Evolutionary conservation across 208 protist genomes (phyloP).

Genomic region (Phytomonas francai): DNA sequence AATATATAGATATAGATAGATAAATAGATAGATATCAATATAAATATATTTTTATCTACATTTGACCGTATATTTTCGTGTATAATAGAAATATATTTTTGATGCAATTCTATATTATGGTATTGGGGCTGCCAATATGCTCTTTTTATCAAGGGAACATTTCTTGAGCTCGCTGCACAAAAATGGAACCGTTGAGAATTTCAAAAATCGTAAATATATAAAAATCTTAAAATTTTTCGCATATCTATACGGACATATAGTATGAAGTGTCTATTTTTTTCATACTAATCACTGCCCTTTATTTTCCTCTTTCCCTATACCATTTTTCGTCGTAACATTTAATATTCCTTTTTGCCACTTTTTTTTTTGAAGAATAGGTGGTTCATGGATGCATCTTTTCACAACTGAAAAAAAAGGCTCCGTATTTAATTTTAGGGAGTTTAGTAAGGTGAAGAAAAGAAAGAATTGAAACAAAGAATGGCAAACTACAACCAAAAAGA

Average conservation of each 20-base stretch:
- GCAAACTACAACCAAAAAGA: constrained; percentile 3
- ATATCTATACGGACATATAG: background rate
- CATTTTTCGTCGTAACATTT: background rate
- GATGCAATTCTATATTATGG: background rate
- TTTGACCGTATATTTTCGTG: background rate
- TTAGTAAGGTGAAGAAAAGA: background rate
- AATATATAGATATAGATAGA: background rate
- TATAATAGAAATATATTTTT: background rate
- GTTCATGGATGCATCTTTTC: background rate
- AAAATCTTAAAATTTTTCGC: background rate
- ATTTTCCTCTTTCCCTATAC: background rate
- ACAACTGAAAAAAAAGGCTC: background rate
- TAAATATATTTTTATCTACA: background rate
- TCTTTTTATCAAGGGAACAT: background rate
- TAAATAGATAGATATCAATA: background rate
- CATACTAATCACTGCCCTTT: background rate
- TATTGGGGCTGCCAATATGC: background rate
- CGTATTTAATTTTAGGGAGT: background rate
- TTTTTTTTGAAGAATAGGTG: background rate
- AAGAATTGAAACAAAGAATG: background rate
- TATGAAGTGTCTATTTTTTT: background rate
- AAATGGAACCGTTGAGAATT: background rate
- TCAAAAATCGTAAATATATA: background rate
- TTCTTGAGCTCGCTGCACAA: background rate
- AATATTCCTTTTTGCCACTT: background rate